Evolutionary conservation across 106 monocot species (phyloP), one percentile per base, ranked within the genome.

Genomic region (Acanthochlamys bracteata): DNA sequence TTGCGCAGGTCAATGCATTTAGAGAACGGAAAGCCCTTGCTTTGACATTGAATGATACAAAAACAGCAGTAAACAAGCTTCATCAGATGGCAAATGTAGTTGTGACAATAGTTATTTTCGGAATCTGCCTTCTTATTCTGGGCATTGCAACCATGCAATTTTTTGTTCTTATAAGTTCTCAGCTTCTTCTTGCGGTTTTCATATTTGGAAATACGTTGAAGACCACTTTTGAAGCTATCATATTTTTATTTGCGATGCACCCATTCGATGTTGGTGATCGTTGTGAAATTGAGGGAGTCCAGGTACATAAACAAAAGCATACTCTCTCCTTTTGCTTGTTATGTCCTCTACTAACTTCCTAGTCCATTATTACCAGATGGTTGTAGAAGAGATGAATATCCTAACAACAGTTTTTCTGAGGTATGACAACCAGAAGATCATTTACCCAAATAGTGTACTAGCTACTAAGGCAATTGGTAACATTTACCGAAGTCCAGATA

Each of bases 1-100:
- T 63, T 79, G 10, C 3, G 40, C 80, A 80, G 80, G 71, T 80
- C 20, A 75, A 75, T 72, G 80, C 80, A 16, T 81, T 75, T 63
- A 63, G 71, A 53, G 80, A 81, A 59, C 75, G 80, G 7, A 71
- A 67, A 41, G 71, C 80, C 20, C 80, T 81, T 23, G 53, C 80
- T 7, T 72, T 72, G 47, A 72, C 80, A 12, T 24, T 71, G 53
- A 71, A 71, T 23, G 71, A 71, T 26, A 71, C 71, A 24, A 71
- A 71, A 52, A 71, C 71, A 42, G 71, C 71, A 21, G 62, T 71
- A 12, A 26, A 71, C 9, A 61, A 71, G 71, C 71, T 71, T 11
- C 71, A 71, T 20, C 61, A 71, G 41, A 39, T 71, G 61, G 63
- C 62, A 27, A 71, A 60, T 42, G 40, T 60, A 3, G 63, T 71